Conservation (phyloP, 257 asterid genomes). For the Nicotiana benthamiana region DNA sequence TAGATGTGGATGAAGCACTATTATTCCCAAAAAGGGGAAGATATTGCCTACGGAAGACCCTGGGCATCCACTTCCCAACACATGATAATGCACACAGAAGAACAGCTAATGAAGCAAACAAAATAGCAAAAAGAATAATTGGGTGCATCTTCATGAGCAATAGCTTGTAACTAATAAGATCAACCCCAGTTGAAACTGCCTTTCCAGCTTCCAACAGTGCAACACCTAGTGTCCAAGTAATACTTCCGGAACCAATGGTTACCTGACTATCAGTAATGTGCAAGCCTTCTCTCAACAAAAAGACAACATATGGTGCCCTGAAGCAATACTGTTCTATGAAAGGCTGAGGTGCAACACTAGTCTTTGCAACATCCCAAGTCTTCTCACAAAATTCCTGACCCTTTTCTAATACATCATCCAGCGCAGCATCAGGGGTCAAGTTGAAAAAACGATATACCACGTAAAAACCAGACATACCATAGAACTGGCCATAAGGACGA, state of each 20-base stretch:
- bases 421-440: slow-evolving; percentile 29
- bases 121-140: slow-evolving; percentile 16
- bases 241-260: slow-evolving; percentile 79
- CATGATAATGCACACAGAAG: slow-evolving; percentile 41
- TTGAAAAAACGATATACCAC: slow-evolving; percentile 53
- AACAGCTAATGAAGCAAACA: slow-evolving; percentile 51
- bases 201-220: slow-evolving; percentile 92
- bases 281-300: slow-evolving; percentile 83
- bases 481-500: slow-evolving; percentile 77
- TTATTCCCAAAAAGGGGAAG: slow-evolving; percentile 67
- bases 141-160: slow-evolving; percentile 52
- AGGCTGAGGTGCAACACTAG: slow-evolving; percentile 86
- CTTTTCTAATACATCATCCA: slow-evolving; percentile 30
- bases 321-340: slow-evolving; percentile 96
- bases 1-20: slow-evolving; percentile 38
- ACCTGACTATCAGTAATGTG: slow-evolving; percentile 70
- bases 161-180: slow-evolving; percentile 35
- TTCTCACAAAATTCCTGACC: slow-evolving; percentile 36
- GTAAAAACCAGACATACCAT: slow-evolving; percentile 88
- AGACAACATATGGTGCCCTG: slow-evolving; percentile 55
- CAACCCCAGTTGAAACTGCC: slow-evolving; percentile 41
- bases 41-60: slow-evolving; percentile 43
- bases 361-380: slow-evolving; percentile 67
- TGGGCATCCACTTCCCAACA: slow-evolving; percentile 38
- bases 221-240: slow-evolving; percentile 97